phyloP scores from a whole-genome alignment of 139 green algal genomes.

The Auxenochlorella pyrenoidosa region DNA sequence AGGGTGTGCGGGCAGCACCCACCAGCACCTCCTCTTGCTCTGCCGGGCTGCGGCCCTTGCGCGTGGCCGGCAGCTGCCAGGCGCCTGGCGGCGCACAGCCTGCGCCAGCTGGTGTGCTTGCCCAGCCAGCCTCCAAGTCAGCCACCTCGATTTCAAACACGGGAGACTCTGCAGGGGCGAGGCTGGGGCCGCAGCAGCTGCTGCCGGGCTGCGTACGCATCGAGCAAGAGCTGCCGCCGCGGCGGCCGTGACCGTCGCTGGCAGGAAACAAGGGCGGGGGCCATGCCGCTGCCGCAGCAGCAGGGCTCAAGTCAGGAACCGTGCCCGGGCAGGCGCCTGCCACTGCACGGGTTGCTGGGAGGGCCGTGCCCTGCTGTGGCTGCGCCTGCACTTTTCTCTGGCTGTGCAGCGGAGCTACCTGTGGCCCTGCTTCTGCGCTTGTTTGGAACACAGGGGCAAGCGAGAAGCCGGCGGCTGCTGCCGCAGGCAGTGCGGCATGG shows the following conservation, averaged over 20 bases:
- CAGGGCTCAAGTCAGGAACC: background rate
- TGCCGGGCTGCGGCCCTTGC: background rate
- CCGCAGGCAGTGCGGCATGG: background rate
- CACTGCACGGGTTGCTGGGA: background rate
- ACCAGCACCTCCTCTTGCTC: background rate
- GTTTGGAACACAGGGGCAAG: constrained; percentile 2
- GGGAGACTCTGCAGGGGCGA: background rate
- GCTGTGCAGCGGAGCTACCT: constrained; percentile 8
- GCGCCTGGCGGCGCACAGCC: background rate
- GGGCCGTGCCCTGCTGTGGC: background rate
- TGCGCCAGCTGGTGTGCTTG: background rate
- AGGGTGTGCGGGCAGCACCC: background rate
- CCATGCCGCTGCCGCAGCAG: background rate
- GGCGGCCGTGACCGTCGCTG: too few relatives aligned
- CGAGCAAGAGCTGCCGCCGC: background rate
- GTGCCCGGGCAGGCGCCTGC: background rate
- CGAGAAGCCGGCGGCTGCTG: background rate
- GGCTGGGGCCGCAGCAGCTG: background rate
- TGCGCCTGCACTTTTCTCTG: background rate
- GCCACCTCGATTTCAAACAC: background rate
- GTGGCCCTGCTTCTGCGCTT: too few relatives aligned
- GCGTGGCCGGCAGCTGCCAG: background rate
- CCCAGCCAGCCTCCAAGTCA: background rate
- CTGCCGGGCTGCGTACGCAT: background rate
- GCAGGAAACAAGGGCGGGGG: background rate